Evolutionary conservation across 306 rosid species (phyloP).

Genomic region (Trichosanthes cucumerina): DNA sequence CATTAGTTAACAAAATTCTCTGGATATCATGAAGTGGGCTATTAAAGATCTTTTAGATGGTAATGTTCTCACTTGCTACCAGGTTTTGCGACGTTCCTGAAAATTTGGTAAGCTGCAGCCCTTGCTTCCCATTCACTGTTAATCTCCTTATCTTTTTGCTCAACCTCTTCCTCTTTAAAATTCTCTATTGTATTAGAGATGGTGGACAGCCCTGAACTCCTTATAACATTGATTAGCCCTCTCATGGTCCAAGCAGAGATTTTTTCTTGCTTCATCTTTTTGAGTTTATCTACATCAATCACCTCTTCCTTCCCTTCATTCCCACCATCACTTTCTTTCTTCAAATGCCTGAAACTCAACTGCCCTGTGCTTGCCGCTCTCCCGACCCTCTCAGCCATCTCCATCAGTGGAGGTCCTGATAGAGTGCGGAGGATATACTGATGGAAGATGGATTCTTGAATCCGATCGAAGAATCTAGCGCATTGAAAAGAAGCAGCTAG

Average conservation of each 20-base stretch:
- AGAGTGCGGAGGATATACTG: conserved; percentile 62
- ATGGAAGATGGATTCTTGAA: conserved; percentile 75
- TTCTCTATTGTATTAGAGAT: conserved; percentile 37
- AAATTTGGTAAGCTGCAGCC: conserved; percentile 58
- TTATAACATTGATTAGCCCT: conserved; percentile 55
- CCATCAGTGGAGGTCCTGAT: conserved; percentile 72
- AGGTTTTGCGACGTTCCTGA: conserved; percentile 56
- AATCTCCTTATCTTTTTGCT: conserved; percentile 44
- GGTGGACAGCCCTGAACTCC: conserved; percentile 58
- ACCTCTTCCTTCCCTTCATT: conserved; percentile 48
- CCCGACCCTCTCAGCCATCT: conserved; percentile 38
- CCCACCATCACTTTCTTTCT: conserved; percentile 20
- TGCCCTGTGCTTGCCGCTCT: conserved; percentile 25
- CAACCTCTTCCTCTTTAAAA: conserved; percentile 32
- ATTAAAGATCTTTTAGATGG: background rate
- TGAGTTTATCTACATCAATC: conserved; percentile 72
- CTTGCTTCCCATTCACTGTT: conserved; percentile 77
- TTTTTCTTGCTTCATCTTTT: conserved; percentile 58
- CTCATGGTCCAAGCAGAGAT: conserved; percentile 91
- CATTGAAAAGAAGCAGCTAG: conserved; percentile 60
- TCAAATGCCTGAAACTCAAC: conserved; percentile 40
- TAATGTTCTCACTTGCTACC: conserved; percentile 45
- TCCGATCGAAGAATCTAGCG: conserved; percentile 68
- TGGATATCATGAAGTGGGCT: background rate
- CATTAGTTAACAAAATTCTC: conserved; percentile 12